Conservation (phyloP, 345 rosid genomes). For the Citrus inodora region DNA sequence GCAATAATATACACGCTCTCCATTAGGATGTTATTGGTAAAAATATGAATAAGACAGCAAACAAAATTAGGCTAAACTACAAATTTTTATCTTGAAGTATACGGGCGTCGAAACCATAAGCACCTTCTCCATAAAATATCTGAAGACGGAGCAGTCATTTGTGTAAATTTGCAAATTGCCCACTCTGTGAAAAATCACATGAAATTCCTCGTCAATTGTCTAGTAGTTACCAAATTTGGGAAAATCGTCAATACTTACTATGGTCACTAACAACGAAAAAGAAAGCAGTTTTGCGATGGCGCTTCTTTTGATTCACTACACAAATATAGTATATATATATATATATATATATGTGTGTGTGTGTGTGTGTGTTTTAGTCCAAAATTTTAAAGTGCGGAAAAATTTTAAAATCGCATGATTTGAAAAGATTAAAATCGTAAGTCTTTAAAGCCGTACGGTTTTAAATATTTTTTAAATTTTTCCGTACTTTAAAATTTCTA, state of each 20-base stretch:
- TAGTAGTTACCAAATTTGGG: no score
- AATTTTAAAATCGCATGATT: no score
- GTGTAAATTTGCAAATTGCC: background rate
- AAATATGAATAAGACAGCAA: background rate
- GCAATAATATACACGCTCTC: background rate
- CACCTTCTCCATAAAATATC: background rate
- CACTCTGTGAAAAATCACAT: background rate
- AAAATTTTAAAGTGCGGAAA: no score
- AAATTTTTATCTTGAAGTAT: no score
- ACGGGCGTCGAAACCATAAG: background rate
- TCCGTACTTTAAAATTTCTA: no score
- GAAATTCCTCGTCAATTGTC: no score
- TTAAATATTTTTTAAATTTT: no score
- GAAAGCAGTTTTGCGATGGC: background rate
- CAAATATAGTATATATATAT: background rate
- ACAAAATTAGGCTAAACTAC: background rate
- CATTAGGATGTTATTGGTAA: background rate
- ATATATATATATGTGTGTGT: no score
- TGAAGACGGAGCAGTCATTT: background rate
- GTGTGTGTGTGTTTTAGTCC: no score
- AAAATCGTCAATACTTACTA: no score
- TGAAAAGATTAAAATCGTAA: no score
- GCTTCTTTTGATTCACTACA: background rate
- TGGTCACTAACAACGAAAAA: background rate
- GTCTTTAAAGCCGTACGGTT: no score